Evolutionary conservation across 352 stramenopile genomes (phyloP).

Genomic region (Phytopythium vexans): DNA sequence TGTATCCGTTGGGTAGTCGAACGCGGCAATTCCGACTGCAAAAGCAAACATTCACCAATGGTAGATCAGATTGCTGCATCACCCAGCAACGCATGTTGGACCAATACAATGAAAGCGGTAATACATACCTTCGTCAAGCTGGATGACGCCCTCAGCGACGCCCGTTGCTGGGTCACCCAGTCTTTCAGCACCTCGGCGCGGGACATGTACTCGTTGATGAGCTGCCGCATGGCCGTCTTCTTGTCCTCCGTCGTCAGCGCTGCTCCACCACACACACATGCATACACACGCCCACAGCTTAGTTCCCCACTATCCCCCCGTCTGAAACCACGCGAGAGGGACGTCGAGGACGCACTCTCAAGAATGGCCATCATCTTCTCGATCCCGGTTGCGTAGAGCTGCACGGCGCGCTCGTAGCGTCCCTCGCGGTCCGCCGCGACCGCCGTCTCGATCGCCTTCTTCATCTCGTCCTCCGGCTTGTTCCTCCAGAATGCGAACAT

Average conservation of each 20-base stretch:
- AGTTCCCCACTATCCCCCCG: not conserved
- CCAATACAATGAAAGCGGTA: too few species aligned
- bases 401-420: slow-evolving; percentile 47
- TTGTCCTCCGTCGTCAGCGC: slow-evolving; percentile 30
- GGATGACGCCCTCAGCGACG: not conserved
- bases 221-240: slow-evolving; percentile 27
- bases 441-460: slow-evolving; percentile 46
- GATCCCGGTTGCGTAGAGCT: slow-evolving; percentile 70
- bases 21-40: too few species aligned
- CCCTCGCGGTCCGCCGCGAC: slow-evolving; percentile 49
- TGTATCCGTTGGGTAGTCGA: too few species aligned
- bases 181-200: slow-evolving; percentile 70
- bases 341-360: not conserved
- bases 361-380: slow-evolving; percentile 59
- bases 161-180: slow-evolving; percentile 12
- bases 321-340: too few species aligned
- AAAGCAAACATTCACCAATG: too few species aligned
- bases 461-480: slow-evolving; percentile 37
- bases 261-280: slow-evolving; percentile 11
- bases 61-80: too few species aligned
- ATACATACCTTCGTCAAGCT: too few species aligned
- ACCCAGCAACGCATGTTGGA: too few species aligned
- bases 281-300: not conserved
- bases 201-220: slow-evolving; percentile 82
- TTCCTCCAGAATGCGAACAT: slow-evolving; percentile 37